Evolutionary conservation across 257 asterid species (phyloP), one percentile per base, ranked within the genome.

Genomic region (Solanum tarijense): DNA sequence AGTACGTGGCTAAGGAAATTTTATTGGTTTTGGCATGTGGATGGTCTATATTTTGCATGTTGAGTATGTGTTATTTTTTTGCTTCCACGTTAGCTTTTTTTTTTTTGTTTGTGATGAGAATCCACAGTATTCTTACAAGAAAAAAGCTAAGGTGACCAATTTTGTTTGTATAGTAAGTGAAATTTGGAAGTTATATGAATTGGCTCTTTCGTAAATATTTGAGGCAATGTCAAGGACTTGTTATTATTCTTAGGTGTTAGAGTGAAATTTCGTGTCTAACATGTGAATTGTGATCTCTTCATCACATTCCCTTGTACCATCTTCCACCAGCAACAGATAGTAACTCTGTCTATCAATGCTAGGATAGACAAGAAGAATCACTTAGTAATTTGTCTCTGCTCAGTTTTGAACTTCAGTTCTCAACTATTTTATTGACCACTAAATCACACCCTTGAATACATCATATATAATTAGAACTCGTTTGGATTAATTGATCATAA

Each of bases 1-100:
- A 86, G 34, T 79, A 90, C 91, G 92, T 91, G 94, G 89, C 91
- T 86, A 12, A 7, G 46, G 43, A 32, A 68, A 34, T 9, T 55
- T n/a, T 83, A 74, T 29, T 38, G 12, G 16, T 9, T 18, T 21
- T 46, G 85, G 84, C 84, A 86, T 9, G 89, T 86, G 90, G 76
- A 39, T 83, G 35, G 85, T 48, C 13, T 68, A 23, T 58, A 25
- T 48, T 55, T 79, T 89, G 90, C 88, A 86, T 78, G 88, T 23
- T 18, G 71, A 11, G 9, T 38, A 27, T 46, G 65, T 79, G 14
- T 41, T 3, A 6, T 31, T 25, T 86, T 7, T n/a, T 6, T 69
- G 36, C 79, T 25, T 89, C 84, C 88, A 86, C 88, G 83, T 76
- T 18, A 23, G 7, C 60, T 0, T 48, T 10, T 20, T 48, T 10